Evolutionary conservation across 805 yeast species (phyloP).

Genomic region (Metschnikowia rubicola): DNA sequence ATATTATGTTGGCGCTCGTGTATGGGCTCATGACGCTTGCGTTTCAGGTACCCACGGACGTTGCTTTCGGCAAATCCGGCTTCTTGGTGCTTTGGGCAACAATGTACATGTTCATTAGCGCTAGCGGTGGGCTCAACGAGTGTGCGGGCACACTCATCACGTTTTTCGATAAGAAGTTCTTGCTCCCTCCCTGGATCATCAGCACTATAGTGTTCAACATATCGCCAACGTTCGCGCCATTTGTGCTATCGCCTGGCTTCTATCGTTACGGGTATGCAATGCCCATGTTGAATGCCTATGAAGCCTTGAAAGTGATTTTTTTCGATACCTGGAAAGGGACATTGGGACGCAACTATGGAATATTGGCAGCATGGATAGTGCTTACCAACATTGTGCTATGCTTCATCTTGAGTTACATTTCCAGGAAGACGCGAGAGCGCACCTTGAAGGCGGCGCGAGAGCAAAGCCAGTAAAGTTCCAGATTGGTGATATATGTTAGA

Average conservation of each 20-base stretch:
- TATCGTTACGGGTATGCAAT: constrained; percentile 35
- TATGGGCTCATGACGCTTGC: constrained; percentile 31
- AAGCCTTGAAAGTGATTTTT: constrained; percentile 31
- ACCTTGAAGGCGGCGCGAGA: neutral
- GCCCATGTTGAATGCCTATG: constrained; percentile 34
- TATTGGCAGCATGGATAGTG: constrained; percentile 29
- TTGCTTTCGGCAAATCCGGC: constrained; percentile 29
- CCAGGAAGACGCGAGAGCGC: neutral
- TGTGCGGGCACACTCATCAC: constrained; percentile 20
- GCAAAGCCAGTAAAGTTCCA: no score
- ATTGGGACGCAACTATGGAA: constrained; percentile 29
- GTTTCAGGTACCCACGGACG: constrained; percentile 25
- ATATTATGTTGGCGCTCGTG: constrained; percentile 26
- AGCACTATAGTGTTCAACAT: constrained; percentile 28
- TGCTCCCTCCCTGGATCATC: constrained; percentile 31
- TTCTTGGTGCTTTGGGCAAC: constrained; percentile 33
- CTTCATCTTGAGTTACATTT: constrained; percentile 2
- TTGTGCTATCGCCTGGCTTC: constrained; percentile 29
- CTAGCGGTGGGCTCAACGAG: constrained; percentile 29
- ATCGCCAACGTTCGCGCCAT: constrained; percentile 32
- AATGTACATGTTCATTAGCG: constrained; percentile 27
- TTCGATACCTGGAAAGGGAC: constrained; percentile 33
- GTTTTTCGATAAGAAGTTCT: constrained; percentile 17
- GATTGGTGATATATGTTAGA: no score
- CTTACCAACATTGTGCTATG: constrained; percentile 6